Conservation (phyloP, 2,329 filamentous ascomycete genomes). For the Fusarium pilosicola region DNA sequence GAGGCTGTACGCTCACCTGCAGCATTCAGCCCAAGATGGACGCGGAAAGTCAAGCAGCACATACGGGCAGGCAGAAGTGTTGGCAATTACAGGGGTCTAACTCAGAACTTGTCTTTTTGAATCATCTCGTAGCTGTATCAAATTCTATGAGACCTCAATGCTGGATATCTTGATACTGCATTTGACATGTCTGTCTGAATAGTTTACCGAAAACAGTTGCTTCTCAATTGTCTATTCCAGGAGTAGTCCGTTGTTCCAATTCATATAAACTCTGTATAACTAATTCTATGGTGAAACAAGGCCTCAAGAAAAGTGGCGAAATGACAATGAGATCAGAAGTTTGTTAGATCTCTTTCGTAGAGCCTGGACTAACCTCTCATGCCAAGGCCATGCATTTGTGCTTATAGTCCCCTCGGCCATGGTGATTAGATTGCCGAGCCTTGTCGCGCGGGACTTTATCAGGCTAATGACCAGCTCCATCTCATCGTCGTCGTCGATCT, state of each 20-base stretch:
- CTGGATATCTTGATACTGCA: rapidly evolving
- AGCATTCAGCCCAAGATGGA: background rate
- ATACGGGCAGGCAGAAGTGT: too few species aligned
- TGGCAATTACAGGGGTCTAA: rapidly evolving
- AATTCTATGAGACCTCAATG: too few species aligned
- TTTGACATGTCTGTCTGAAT: background rate
- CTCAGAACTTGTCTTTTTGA: too few species aligned
- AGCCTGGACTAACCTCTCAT: background rate
- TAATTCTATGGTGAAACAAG: rapidly evolving
- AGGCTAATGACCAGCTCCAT: background rate
- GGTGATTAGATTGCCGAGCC: background rate
- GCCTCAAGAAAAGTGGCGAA: background rate
- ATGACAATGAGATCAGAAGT: background rate
- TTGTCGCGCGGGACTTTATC: background rate
- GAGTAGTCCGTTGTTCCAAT: background rate
- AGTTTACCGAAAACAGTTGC: background rate
- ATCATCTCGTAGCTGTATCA: background rate
- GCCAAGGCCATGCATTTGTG: background rate
- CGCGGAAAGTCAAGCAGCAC: background rate
- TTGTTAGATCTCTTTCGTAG: background rate
- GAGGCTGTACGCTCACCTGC: background rate
- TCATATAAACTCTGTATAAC: background rate
- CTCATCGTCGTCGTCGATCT: background rate
- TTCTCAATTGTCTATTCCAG: background rate
- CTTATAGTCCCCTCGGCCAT: background rate